Evolutionary conservation across 306 rosid genomes (phyloP), one percentile per base, ranked within the genome.

Genomic region (Glycine latifolia): DNA sequence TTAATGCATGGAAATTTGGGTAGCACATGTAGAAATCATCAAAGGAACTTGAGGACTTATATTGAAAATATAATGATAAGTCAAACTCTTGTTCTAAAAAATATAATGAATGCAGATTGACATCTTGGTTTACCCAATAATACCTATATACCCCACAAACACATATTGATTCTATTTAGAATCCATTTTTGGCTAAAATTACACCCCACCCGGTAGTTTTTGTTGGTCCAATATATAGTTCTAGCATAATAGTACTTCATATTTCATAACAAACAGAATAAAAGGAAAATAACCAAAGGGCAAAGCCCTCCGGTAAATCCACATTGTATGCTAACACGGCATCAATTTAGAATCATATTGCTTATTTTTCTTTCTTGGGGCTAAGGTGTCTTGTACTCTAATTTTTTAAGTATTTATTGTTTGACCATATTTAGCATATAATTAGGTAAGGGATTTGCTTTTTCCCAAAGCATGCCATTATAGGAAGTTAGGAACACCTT

Each of bases 371-470:
- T 67, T 55, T 15, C 11, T 35, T 12, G 60, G 66, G 84, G 60
- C 43, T 26, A 70, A 52, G 81, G 65, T 73, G 10, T 61, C 69
- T 52, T 60, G 26, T 71, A 47, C 60, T 16, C 55, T 50, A 50
- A 3, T 7, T 26, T 62, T 50, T 50, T 13, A 14, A 62, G 60
- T 48, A 48, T 47, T 13, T 49, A 60, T 73, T 76, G 79, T 37
- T 58, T 62, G 55, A 35, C 81, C 54, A 14, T 73, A 16, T 72
- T 44, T 68, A 31, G 65, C 77, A 78, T 5, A 33, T 56, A 65
- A 47, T 83, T 63, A 84, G 87, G 91, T 73, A 84, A 73, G 31
- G 77, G n/a, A 53, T 47, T 86, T 81, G 10, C 87, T 87, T 85
- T 83, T 61, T 75, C 69, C 73, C 56, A 70, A 88, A 81, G 88